Evolutionary conservation across 345 rosid species (phyloP).

Genomic region (Syzygium aromaticum): DNA sequence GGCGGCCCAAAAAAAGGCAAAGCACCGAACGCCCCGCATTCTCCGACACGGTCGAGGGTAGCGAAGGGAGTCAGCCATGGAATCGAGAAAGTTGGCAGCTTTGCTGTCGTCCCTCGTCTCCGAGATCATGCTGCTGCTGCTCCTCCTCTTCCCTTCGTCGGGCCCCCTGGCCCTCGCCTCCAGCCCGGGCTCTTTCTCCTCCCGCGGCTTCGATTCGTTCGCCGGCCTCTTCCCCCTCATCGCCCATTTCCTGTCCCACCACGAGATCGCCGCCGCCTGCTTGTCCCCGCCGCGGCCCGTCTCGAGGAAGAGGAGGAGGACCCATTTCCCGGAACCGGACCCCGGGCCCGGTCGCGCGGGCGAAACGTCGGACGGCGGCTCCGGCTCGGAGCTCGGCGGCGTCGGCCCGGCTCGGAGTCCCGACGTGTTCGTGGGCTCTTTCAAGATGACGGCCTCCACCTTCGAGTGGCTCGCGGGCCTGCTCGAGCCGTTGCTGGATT

Average conservation of each 20-base stretch:
- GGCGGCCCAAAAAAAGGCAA: background rate
- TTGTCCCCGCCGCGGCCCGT: conserved; percentile 21
- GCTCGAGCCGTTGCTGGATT: conserved; percentile 61
- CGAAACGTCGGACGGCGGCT: background rate
- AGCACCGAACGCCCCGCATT: conserved; percentile 13
- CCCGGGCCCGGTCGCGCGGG: conserved; percentile 17
- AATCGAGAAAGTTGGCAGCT: conserved; percentile 44
- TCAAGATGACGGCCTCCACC: conserved; percentile 47
- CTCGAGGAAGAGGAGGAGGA: conserved; percentile 44
- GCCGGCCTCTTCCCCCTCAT: conserved; percentile 24
- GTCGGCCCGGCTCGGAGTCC: conserved; percentile 13
- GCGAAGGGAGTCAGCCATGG: conserved; percentile 27
- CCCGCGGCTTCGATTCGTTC: background rate
- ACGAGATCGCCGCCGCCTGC: conserved; percentile 30
- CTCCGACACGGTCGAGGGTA: conserved; percentile 6
- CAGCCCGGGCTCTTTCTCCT: background rate
- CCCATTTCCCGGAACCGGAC: conserved; percentile 23
- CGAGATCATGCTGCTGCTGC: conserved; percentile 27
- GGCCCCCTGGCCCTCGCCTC: conserved; percentile 1
- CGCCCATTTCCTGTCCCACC: conserved; percentile 24
- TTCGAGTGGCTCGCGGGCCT: conserved; percentile 62
- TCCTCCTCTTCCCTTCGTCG: conserved; percentile 23
- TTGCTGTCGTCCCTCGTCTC: conserved; percentile 35
- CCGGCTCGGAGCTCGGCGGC: background rate
- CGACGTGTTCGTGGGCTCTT: conserved; percentile 33